Conservation (phyloP, 176 grass and related monocot species). For the Triticum turgidum region DNA sequence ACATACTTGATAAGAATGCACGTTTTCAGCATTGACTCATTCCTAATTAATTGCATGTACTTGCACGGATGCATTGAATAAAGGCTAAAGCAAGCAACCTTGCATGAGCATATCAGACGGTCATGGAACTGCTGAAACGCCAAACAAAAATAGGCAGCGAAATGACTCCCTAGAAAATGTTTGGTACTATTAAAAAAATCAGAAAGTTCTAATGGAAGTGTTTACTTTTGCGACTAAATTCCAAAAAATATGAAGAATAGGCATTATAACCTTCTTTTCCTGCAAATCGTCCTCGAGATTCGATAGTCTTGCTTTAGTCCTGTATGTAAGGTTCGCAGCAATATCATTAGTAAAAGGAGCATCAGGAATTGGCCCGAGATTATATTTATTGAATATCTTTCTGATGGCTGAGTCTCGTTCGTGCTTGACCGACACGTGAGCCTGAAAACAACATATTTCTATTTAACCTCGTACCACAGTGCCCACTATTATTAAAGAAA, state of each 20-base stretch:
- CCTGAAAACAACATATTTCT: slow-evolving; percentile 58
- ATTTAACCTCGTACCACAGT: slow-evolving; percentile 13
- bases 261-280: slow-evolving; percentile 73
- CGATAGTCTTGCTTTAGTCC: slow-evolving; percentile 53
- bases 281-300: slow-evolving; percentile 75
- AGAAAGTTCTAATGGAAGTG: not conserved
- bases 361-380: slow-evolving; percentile 69
- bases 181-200: slow-evolving; percentile 7
- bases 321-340: slow-evolving; percentile 61
- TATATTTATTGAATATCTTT: slow-evolving; percentile 71
- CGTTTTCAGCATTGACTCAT: not conserved
- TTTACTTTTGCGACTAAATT: slow-evolving; percentile 6
- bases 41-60: not conserved
- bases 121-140: slow-evolving; percentile 13
- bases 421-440: slow-evolving; percentile 50
- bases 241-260: not conserved
- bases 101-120: not conserved
- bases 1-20: slow-evolving; percentile 17
- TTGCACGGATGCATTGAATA: not conserved
- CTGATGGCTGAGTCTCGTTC: slow-evolving; percentile 69
- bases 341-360: slow-evolving; percentile 67
- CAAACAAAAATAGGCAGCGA: slow-evolving; percentile 18
- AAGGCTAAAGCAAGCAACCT: not conserved
- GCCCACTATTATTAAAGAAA: not conserved
- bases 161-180: slow-evolving; percentile 8